Base-by-base conservation (phyloP, 106 monocot species). In the Triglochin maritima region DNA sequence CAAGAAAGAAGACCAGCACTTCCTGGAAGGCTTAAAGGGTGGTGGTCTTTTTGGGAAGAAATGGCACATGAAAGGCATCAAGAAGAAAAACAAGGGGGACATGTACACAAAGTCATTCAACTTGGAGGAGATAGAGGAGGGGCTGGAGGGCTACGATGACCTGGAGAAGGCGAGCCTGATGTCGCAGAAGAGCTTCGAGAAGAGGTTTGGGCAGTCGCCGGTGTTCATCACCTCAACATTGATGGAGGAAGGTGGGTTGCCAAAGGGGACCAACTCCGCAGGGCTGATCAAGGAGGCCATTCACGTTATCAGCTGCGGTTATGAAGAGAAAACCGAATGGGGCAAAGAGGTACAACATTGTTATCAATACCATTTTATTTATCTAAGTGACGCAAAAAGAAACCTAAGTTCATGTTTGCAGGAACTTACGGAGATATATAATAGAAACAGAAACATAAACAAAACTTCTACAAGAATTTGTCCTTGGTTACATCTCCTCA, bases 151-250 rank as follows among this genome's bases (percentile, higher is more conserved):
- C 53, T 89, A 94, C 57, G 94, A 90, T 4, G 94, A 89, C 60
- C 67, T 84, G 60, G 94, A 94, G 79, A 79, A 75, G 62, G 82
- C 94, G 47, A 83, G 87, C 10, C 82, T 94, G 47, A 94, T 94
- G 89, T 94, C 94, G 14, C 93, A 89, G 75, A 94, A 94, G 81
- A 84, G 58, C 82, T 94, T 94, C 66, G 93, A 94, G 84, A 94
- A 94, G 73, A 66, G 86, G 44, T 94, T 94, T 47, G 93, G 93
- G 5, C 93, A 89, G 72, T 94, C 93, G 7, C 93, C 93, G 50
- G 93, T 89, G 73, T 94, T 94, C 78, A 94, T 94, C 51, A 71
- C 81, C 3, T 86, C 93, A n/a, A 94, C 93, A 14, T 72, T 94
- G 0, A 82, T 86, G 80, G 93, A 94, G 64, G 89, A 84, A 45